A percentile compares a stretch with the other conserved stretches of the same genome.
Evolutionary conservation across 1,284 basidiomycete species (phyloP).

Genomic region (Trichosporon inkin): DNA sequence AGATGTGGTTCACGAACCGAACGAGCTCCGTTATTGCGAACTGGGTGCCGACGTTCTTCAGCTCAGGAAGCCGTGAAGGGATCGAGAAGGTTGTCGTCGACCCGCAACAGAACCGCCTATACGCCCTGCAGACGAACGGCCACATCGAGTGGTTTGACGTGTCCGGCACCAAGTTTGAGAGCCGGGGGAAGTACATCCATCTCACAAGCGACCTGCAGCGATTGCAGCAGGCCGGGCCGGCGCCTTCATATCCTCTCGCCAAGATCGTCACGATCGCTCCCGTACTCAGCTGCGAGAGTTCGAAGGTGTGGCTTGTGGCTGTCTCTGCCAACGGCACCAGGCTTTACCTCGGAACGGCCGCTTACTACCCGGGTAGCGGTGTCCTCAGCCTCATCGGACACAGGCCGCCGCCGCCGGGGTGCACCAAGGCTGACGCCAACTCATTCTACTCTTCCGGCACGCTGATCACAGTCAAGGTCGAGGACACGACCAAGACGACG

Average conservation of each 20-base stretch:
- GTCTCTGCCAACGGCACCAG: constrained; percentile 60
- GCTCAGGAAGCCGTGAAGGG: constrained; percentile 30
- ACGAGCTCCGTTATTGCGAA: constrained; percentile 34
- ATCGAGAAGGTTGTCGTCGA: constrained; percentile 44
- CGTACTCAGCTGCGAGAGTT: constrained; percentile 47
- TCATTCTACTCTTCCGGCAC: constrained; percentile 45
- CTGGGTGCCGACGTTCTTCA: constrained; percentile 30
- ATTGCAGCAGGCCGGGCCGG: constrained; percentile 19
- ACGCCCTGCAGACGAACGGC: constrained; percentile 35
- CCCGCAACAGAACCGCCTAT: constrained; percentile 35
- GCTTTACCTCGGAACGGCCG: constrained; percentile 17
- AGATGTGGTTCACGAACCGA: constrained; percentile 47
- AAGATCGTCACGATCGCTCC: constrained; percentile 46
- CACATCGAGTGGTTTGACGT: constrained; percentile 40
- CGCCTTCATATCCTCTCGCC: constrained; percentile 13
- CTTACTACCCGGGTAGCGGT: constrained; percentile 8
- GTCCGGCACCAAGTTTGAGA: constrained; percentile 29
- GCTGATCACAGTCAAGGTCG: constrained; percentile 34
- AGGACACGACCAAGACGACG: constrained; percentile 10
- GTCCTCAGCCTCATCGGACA: constrained; percentile 17
- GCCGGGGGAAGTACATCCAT: constrained; percentile 26
- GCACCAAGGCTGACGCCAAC: constrained; percentile 22
- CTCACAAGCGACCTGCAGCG: constrained; percentile 27
- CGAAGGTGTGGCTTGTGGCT: constrained; percentile 67
- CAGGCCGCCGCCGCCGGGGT: constrained; percentile 34